Conservation (phyloP, 768 basidiomycete species). For the Rhizopogon roseolus region DNA sequence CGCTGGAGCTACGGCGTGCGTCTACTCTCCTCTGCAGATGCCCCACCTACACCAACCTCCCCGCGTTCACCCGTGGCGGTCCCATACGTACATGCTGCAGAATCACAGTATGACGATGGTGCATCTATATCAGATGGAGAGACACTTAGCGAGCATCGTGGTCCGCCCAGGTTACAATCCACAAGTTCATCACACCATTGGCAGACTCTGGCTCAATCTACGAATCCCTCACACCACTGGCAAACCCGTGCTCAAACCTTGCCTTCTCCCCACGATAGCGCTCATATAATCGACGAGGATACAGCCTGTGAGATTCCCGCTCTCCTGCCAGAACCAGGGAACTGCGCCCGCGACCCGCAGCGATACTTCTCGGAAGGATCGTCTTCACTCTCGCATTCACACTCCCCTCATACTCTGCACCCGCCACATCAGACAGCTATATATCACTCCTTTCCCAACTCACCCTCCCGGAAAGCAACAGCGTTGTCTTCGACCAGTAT, state of each 20-base stretch:
- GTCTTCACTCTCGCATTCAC: neutral
- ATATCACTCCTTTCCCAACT: constrained; percentile 67
- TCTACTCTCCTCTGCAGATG: constrained; percentile 69
- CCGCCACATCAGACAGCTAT: constrained; percentile 30
- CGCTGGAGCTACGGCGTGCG: constrained; percentile 94
- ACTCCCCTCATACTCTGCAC: constrained; percentile 1
- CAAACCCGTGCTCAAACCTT: neutral
- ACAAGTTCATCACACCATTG: neutral
- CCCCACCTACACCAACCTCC: constrained; percentile 15
- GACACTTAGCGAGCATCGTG: too few species aligned
- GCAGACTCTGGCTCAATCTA: neutral
- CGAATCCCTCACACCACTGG: neutral
- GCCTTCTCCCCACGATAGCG: neutral
- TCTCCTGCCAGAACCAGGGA: neutral
- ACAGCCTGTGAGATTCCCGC: neutral
- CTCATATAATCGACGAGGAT: neutral
- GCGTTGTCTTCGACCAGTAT: neutral
- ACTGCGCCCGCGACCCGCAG: neutral
- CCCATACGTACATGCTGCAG: neutral
- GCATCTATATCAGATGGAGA: neutral
- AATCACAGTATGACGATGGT: neutral
- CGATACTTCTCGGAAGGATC: neutral
- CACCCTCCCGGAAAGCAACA: constrained; percentile 20
- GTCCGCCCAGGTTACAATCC: constrained; percentile 19
- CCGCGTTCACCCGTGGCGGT: neutral